Percentiles rank a stretch among this genome's conserved stretches.
Evolutionary conservation across 2,329 filamentous ascomycete species (phyloP).

Genomic region (Epichloe elymi): DNA sequence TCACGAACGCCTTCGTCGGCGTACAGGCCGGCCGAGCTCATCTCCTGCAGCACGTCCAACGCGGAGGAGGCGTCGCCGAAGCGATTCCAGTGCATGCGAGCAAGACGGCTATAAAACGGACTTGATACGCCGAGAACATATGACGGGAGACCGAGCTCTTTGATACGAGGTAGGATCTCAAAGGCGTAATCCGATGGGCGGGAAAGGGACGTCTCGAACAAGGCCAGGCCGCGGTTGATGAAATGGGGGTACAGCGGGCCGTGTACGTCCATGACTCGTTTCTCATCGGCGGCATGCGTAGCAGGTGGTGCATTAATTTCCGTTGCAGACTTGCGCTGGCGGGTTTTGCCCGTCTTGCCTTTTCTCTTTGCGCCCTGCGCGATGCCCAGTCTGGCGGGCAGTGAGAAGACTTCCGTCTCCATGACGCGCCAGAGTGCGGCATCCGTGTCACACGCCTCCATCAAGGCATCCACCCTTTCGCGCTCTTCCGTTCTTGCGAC

Average conservation of each 20-base stretch:
- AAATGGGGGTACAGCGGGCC: slow-evolving; percentile 50
- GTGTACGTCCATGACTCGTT: slow-evolving; percentile 39
- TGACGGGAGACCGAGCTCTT: slow-evolving; percentile 52
- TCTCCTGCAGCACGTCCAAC: slow-evolving; percentile 47
- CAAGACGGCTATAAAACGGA: slow-evolving; percentile 54
- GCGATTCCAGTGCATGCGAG: slow-evolving; percentile 47
- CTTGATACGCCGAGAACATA: slow-evolving; percentile 62
- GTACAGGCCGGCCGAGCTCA: slow-evolving; percentile 48
- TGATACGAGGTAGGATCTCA: slow-evolving; percentile 52
- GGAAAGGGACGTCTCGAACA: slow-evolving; percentile 43
- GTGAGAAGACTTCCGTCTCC: slow-evolving; percentile 51
- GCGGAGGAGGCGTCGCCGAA: slow-evolving; percentile 44
- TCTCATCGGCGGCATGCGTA: slow-evolving; percentile 10
- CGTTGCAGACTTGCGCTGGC: not conserved
- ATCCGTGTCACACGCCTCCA: slow-evolving; percentile 46
- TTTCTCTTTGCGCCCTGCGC: not conserved
- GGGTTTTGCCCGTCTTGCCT: not conserved
- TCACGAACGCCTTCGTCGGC: slow-evolving; percentile 29
- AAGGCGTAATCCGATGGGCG: slow-evolving; percentile 46
- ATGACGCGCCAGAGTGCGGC: slow-evolving; percentile 53
- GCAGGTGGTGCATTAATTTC: not conserved
- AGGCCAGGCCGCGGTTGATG: slow-evolving; percentile 41
- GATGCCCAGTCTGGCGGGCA: slow-evolving; percentile 44
- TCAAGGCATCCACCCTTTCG: slow-evolving; percentile 36
- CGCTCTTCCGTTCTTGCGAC: slow-evolving; percentile 32